Base-by-base conservation (phyloP, 805 yeast species). In the Starmerella floricola region DNA sequence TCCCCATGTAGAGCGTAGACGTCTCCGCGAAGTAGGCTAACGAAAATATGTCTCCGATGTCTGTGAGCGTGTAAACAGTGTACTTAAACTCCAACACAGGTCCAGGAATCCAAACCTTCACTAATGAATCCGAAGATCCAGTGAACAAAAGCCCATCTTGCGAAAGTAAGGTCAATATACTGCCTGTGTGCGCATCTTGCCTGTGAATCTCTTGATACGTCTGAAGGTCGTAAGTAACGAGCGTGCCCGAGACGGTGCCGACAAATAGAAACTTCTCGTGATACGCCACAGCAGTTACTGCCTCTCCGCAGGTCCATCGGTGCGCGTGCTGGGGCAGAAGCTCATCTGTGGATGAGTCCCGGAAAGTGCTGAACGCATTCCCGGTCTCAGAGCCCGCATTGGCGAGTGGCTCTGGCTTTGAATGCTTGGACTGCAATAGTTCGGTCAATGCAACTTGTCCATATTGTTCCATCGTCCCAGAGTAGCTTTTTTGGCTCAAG, bases 31-130 rank as follows among this genome's bases (percentile, higher is more conserved):
- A 68, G 76, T 91, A 84, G 6, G 76, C 72, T 27, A 88, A 62
- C 8, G 94, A 79, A 57, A 88, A 88, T 15, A 88, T 80, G 60
- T 88, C 98, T 38, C 98, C 98, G 39, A 88, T 79, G 62, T 88
- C 98, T 28, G 80, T 71, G 10, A 80, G 60, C 1, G 94, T 79
- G 59, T 88, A 88, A 6, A 87, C 74, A 0, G 94, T 80, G 53
- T 81, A 80, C 0, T 80, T n/a, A 24, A 53, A 47, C 29, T 34
- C 38, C 3, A 62, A 51, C 34, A 31, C 41, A 2, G 42, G 36
- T 6, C 45, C 46, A 4, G 52, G 53, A 8, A 32, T 76, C 93
- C 95, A 91, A 1, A 85, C 76, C 56, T 85, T 82, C 26, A 88
- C 79, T 36, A 88, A 64, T 2, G 96, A 86, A 57, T 88, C 97